Evolutionary conservation across 2,329 filamentous ascomycete genomes (phyloP).

Genomic region (Cordyceps pruinosa): DNA sequence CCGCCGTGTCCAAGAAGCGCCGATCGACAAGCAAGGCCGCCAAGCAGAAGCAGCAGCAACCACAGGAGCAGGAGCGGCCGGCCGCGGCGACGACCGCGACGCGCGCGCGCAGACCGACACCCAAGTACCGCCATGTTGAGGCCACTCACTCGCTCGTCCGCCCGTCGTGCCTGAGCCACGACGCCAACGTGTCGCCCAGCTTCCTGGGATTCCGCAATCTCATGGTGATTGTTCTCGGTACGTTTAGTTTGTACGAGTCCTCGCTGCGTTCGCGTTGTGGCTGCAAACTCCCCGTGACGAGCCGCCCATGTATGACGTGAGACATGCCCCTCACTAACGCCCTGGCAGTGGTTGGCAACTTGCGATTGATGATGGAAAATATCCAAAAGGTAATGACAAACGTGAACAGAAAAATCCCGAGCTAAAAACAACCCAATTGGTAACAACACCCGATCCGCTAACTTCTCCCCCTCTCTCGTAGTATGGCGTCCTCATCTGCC

Average conservation of each 20-base stretch:
- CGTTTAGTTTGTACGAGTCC: slow-evolving; percentile 18
- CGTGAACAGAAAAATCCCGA: not conserved
- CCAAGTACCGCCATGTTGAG: slow-evolving; percentile 86
- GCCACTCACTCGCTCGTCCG: slow-evolving; percentile 69
- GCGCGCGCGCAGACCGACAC: slow-evolving; percentile 22
- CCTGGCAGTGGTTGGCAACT: slow-evolving; percentile 73
- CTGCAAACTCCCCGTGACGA: not conserved
- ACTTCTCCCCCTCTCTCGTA: slow-evolving; percentile 36
- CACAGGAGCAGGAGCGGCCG: slow-evolving; percentile 20
- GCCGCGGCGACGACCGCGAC: slow-evolving; percentile 11
- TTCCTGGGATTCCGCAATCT: slow-evolving; percentile 93
- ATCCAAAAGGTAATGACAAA: slow-evolving; percentile 70
- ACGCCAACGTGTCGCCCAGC: slow-evolving; percentile 66
- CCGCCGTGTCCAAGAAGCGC: slow-evolving; percentile 10
- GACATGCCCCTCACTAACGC: slow-evolving; percentile 14
- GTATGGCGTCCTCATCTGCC: slow-evolving; percentile 92
- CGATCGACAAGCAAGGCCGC: slow-evolving; percentile 12
- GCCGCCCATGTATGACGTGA: slow-evolving; percentile 5
- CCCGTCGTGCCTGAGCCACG: slow-evolving; percentile 80
- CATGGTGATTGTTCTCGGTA: slow-evolving; percentile 88
- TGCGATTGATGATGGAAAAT: slow-evolving; percentile 93
- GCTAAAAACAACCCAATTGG: not conserved
- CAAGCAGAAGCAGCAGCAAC: slow-evolving; percentile 13
- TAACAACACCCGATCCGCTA: not conserved
- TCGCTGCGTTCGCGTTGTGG: not conserved